Percentiles rank a stretch among this genome's conserved stretches.
These are phyloP conservation scores for Lentinula edodes DNA, from an alignment of 768 basidiomycete genomes.

Conservation along the genomic window DNA sequence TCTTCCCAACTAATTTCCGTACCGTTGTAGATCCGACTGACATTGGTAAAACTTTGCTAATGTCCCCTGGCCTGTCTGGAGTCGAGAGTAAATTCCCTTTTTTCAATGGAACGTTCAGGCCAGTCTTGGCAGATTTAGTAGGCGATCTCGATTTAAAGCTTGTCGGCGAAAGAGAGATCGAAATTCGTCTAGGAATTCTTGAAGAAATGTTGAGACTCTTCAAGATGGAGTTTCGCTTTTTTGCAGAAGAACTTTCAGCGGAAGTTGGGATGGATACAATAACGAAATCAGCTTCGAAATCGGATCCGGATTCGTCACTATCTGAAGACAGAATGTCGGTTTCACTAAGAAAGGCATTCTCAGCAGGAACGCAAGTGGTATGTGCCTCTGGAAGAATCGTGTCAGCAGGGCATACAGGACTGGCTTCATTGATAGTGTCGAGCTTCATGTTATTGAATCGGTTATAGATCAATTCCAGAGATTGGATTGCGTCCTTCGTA, in stretches of 20 bases:
- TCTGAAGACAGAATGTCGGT: background rate
- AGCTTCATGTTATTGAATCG: background rate
- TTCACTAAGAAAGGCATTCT: background rate
- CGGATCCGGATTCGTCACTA: background rate
- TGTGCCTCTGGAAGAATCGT: background rate
- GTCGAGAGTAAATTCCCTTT: background rate
- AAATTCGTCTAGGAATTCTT: conserved; percentile 4
- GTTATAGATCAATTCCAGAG: background rate
- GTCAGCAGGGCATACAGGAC: background rate
- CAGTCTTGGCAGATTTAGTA: background rate
- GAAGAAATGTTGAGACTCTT: conserved; percentile 1
- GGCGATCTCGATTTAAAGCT: background rate
- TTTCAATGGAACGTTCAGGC: background rate
- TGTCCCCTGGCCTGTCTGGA: background rate
- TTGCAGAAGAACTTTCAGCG: background rate
- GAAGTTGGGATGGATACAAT: background rate
- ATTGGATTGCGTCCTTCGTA: background rate
- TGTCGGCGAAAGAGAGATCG: conserved; percentile 5
- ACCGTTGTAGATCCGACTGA: background rate
- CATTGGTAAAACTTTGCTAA: background rate
- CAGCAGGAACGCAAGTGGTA: background rate
- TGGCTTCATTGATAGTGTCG: background rate
- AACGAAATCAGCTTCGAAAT: background rate
- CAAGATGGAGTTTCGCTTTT: background rate
- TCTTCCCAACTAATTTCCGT: background rate